These are phyloP conservation scores for Mallotus repandus DNA, from an alignment of 441 rosid genomes.

Conservation along the genomic window DNA sequence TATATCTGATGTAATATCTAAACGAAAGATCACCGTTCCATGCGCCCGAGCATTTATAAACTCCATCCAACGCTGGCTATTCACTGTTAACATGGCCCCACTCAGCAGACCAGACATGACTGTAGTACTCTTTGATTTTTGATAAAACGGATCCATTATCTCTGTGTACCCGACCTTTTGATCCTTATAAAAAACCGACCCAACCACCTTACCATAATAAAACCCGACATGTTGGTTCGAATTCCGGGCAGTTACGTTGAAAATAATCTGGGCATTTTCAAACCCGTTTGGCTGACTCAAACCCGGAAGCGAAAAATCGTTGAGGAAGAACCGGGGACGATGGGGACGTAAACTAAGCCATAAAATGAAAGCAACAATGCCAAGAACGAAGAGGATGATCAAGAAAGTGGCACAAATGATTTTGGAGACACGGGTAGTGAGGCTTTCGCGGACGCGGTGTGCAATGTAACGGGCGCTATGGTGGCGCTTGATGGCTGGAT, in stretches of 20 bases:
- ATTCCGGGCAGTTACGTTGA: constrained; percentile 66
- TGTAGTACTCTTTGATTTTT: constrained; percentile 64
- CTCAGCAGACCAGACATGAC: constrained; percentile 28
- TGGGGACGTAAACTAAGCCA: constrained; percentile 95
- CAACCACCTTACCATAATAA: constrained; percentile 51
- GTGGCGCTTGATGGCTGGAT: constrained; percentile 43
- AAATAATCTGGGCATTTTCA: constrained; percentile 51
- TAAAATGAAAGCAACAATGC: constrained; percentile 56
- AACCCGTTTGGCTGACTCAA: constrained; percentile 55
- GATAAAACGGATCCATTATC: constrained; percentile 45
- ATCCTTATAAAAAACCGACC: constrained; percentile 58
- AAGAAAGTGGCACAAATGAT: constrained; percentile 57
- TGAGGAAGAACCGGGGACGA: constrained; percentile 61
- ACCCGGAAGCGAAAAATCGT: constrained; percentile 53
- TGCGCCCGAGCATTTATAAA: too few species aligned
- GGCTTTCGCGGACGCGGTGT: constrained; percentile 62
- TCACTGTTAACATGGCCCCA: too few species aligned
- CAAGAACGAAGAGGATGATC: constrained; percentile 45
- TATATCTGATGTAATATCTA: too few species aligned
- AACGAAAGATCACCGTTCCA: too few species aligned
- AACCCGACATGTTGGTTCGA: constrained; percentile 66
- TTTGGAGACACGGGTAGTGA: constrained; percentile 57
- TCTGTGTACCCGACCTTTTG: constrained; percentile 51
- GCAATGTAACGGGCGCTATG: constrained; percentile 53
- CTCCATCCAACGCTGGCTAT: too few species aligned